Base-by-base conservation (phyloP, 2,329 filamentous ascomycete species). In the Huntiella savannae region DNA sequence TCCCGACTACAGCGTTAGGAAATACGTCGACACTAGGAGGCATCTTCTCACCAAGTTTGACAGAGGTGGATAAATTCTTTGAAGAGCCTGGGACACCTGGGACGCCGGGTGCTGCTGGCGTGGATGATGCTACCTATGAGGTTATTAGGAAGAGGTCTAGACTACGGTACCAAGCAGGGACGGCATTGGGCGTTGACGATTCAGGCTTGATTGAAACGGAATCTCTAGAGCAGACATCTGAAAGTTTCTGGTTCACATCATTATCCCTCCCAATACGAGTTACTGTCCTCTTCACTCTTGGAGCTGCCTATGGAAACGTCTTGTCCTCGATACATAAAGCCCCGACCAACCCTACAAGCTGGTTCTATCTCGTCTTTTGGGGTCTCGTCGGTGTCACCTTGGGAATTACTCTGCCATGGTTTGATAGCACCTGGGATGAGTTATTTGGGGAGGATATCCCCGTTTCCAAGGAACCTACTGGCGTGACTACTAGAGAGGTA, bases 1-100 rank as follows among this genome's bases (percentile, higher is more conserved):
- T 19, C 6, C 36, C 33, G 7, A n/a, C 33, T 4, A 35, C 32
- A 42, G 41, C 28, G 34, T 40, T 28, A 44, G 22, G 10, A 94
- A 85, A 3, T 79, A 28, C 82, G 7, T 87, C 85, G 2, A 94
- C 91, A 0, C 72, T 98, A 4, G 82, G 81, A 54, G 88, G 91
- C 46, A 98, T 98, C 56, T 98, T 93, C 66, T 78, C 77, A 8
- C 77, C 76, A 5, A 73, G 74, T 1, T 69, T 71, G 32, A 71
- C 72, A 49, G 66, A 71, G 39, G 61, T 62, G 52, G 62, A 70
- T 53, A 60, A 66, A 55, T 57, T 58, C 49, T 59, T 59, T 45
- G 56, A 75, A 52, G 76, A 78, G 51, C 61, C 69, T 3, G 66
- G 70, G 47, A 86, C 80, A 8, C 84, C 84, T 2, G 91, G 80